Evolutionary conservation across 352 stramenopile genomes (phyloP), one percentile per base, ranked within the genome.

Genomic region (Hyaloperonospora brassicae): DNA sequence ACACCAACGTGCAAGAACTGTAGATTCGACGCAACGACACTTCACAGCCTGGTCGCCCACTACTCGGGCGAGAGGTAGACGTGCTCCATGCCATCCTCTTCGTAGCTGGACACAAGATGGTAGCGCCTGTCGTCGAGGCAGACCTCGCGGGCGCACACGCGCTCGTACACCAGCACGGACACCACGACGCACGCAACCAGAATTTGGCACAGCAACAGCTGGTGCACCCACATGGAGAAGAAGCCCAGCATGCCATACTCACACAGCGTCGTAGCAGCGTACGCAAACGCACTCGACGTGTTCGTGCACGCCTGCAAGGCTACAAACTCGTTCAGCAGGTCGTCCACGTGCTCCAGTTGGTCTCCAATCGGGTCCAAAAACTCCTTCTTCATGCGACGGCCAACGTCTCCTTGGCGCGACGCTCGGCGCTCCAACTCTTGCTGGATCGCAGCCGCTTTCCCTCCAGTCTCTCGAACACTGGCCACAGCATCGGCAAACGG

Each of bases 211-310:
- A 92, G 55, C 49, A 89, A 50, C 34, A 92, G 77, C 69, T 92
- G 82, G 53, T 92, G 82, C 45, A 87, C 72, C 82, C 82, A 92
- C 77, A 92, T 86, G 12, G 79, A 87, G 50, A 89, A 87, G 56
- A 92, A 84, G 22, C 82, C 82, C 39, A 89, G 64, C 57, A 92
- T 86, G 47, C 82, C 79, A 60, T 82, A 89, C 64, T 86, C 81
- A 57, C 82, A 92, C 61, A 79, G 89, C 40, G 72, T 68, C 34
- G 66, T 62, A 24, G 79, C 61, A 6, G 78, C 82, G 43, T 80
- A 66, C 46, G 63, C 47, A 12, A 86, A 71, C 12, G 62, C 70
- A 24, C 52, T 65, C 34, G 75, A 68, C 3, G 84, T 66, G 23
- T 67, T 57, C 34, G 67, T 50, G 43, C 82, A 92, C n/a, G 59